These are phyloP conservation scores for Aspergillus sp. DNA, from an alignment of 2,329 filamentous ascomycete genomes.

Conservation along the genomic window DNA sequence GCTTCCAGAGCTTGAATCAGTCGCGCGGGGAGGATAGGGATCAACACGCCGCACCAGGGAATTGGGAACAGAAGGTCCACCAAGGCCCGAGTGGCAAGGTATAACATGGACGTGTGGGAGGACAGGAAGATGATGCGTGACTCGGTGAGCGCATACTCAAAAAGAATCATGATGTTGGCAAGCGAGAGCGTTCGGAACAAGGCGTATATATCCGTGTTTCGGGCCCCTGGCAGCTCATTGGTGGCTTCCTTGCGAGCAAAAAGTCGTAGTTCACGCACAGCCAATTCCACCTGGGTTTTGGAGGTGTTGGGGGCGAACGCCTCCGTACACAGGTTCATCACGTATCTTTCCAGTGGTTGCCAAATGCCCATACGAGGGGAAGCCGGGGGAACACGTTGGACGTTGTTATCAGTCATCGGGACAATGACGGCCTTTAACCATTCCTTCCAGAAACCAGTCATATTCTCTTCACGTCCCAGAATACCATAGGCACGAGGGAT, in stretches of 20 bases:
- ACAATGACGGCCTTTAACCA: slow-evolving; percentile 94
- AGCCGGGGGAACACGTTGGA: slow-evolving; percentile 80
- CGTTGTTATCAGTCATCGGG: slow-evolving; percentile 86
- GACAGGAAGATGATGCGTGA: slow-evolving; percentile 95
- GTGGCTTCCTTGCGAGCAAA: slow-evolving; percentile 89
- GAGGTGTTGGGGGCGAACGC: slow-evolving; percentile 89
- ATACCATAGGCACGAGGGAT: slow-evolving; percentile 91
- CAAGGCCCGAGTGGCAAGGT: slow-evolving; percentile 86
- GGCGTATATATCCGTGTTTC: slow-evolving; percentile 88
- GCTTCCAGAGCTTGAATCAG: slow-evolving; percentile 89
- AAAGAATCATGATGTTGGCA: slow-evolving; percentile 86
- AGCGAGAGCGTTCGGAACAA: slow-evolving; percentile 87
- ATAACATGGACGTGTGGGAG: slow-evolving; percentile 93
- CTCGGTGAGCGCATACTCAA: slow-evolving; percentile 90
- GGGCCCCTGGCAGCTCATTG: slow-evolving; percentile 90
- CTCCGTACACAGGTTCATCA: slow-evolving; percentile 94
- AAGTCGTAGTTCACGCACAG: slow-evolving; percentile 82
- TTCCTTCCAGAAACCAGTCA: slow-evolving; percentile 96
- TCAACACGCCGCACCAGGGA: slow-evolving; percentile 91
- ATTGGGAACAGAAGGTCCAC: slow-evolving; percentile 83
- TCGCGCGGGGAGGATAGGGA: slow-evolving; percentile 83
- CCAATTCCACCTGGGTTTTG: slow-evolving; percentile 92
- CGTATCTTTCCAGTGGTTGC: slow-evolving; percentile 95
- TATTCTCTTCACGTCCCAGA: slow-evolving; percentile 75
- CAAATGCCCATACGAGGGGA: slow-evolving; percentile 90